Base-by-base conservation (phyloP, 2,329 filamentous ascomycete genomes). In the Exophiala bonariae region DNA sequence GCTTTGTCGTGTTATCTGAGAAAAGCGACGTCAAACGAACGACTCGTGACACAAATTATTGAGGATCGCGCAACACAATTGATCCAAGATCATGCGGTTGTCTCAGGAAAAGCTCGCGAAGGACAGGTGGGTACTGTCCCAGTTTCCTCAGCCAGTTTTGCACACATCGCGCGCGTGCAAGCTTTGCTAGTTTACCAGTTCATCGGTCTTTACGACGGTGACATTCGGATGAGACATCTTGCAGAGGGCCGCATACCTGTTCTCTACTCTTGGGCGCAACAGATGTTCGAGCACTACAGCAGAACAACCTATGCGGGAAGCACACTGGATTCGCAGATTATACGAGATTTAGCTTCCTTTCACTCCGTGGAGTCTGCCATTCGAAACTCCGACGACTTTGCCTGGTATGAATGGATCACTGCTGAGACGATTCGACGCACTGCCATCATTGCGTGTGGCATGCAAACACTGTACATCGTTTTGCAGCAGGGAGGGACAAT, bases 371-470 rank as follows among this genome's bases (percentile, higher is more conserved):
- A 26, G 23, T 26, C 11, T 6, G 6, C 23, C 23, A 26, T 11
- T 11, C 11, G 6, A 26, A 6, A 11, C 23, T 26, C 23, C 11
- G 23, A 6, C 11, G 6, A 26, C 23, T 11, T 26, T 11, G 23
- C 23, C 23, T 61, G 58, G 59, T 51, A 55, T 26, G 46, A 48
- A 6, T 61, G 58, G 56, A 56, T 58, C 30, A 32, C 60, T 13
- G 52, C 58, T 16, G 58, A 60, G 57, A 58, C 52, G 23, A 49
- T 60, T 26, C 55, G 59, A 17, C 52, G 59, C 23, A 58, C 57
- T 6, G 59, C 51, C 52, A 44, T 60, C 28, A 38, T 56, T 9
- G 47, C 51, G 11, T 36, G 20, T 11, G 20, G 28, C 17, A 19
- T 48, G 9, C 17, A 43, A 36, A 13, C 28, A 38, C 44, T 57